phyloP scores from a whole-genome alignment of 1,284 basidiomycete genomes.

The Apiotrichum porosum region DNA sequence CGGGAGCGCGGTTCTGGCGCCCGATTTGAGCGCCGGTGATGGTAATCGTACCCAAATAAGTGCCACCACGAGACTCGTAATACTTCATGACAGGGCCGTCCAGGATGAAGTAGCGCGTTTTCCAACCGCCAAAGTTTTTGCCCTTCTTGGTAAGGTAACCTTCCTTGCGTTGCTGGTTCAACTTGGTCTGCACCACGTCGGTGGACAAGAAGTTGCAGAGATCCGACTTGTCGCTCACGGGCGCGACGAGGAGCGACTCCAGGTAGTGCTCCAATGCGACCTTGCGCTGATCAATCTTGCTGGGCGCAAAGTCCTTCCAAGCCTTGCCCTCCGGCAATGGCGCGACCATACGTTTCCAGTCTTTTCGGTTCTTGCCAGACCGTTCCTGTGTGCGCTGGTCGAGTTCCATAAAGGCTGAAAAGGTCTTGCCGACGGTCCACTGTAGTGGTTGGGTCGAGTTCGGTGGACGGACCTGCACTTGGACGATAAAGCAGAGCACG shows the following conservation, averaged over 20 bases:
- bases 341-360: slow-evolving; percentile 68
- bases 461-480: slow-evolving; percentile 40
- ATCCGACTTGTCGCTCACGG: slow-evolving; percentile 82
- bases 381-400: slow-evolving; percentile 60
- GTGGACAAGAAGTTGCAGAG: slow-evolving; percentile 88
- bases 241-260: slow-evolving; percentile 74
- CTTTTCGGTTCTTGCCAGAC: slow-evolving; percentile 59
- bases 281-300: slow-evolving; percentile 92
- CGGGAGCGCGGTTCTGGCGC: slow-evolving; percentile 57
- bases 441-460: slow-evolving; percentile 50
- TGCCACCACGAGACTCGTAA: slow-evolving; percentile 88
- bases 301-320: slow-evolving; percentile 95
- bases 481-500: slow-evolving; percentile 46
- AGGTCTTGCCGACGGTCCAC: slow-evolving; percentile 92
- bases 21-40: slow-evolving; percentile 85
- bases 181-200: slow-evolving; percentile 74
- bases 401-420: slow-evolving; percentile 79
- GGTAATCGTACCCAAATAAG: slow-evolving; percentile 80
- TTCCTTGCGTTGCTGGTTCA: slow-evolving; percentile 89
- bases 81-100: slow-evolving; percentile 84
- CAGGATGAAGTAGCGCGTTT: slow-evolving; percentile 88
- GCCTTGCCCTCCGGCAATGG: slow-evolving; percentile 82
- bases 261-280: slow-evolving; percentile 79
- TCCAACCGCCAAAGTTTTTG: slow-evolving; percentile 94
- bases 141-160: slow-evolving; percentile 95